A percentile compares a stretch with the other conserved stretches of the same genome.
Evolutionary conservation across 495 filamentous ascomycete genomes (phyloP).

Genomic region (Neurospora terricola): DNA sequence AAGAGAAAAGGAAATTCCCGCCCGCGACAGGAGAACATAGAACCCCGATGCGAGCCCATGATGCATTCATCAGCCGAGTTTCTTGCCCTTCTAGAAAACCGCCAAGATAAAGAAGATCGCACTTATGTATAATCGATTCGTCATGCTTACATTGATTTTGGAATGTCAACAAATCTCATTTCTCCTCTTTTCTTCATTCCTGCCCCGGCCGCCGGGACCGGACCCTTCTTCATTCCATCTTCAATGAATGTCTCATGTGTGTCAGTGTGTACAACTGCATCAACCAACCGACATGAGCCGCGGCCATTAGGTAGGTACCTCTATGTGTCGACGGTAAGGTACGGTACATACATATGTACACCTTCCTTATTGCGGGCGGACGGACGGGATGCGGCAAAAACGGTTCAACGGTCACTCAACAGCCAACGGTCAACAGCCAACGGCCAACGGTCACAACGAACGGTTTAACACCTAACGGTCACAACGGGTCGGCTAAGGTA

Average conservation of each 20-base stretch:
- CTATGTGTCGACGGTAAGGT: neutral
- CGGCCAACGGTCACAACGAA: neutral
- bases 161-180: neutral
- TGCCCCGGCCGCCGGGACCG: neutral
- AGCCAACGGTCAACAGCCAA: neutral
- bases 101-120: neutral
- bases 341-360: neutral
- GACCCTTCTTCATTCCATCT: neutral
- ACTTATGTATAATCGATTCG: neutral
- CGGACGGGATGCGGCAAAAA: neutral
- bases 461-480: neutral
- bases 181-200: neutral
- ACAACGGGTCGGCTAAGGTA: neutral
- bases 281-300: neutral
- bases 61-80: neutral
- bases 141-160: neutral
- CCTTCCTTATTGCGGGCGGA: neutral
- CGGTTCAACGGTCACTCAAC: neutral
- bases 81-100: neutral
- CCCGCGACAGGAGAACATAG: neutral
- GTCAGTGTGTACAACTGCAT: neutral
- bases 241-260: neutral
- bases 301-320: neutral
- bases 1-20: neutral
- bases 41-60: neutral